Base-by-base conservation (phyloP, 2,329 filamentous ascomycete genomes). In the Botryosphaeria dothidea region DNA sequence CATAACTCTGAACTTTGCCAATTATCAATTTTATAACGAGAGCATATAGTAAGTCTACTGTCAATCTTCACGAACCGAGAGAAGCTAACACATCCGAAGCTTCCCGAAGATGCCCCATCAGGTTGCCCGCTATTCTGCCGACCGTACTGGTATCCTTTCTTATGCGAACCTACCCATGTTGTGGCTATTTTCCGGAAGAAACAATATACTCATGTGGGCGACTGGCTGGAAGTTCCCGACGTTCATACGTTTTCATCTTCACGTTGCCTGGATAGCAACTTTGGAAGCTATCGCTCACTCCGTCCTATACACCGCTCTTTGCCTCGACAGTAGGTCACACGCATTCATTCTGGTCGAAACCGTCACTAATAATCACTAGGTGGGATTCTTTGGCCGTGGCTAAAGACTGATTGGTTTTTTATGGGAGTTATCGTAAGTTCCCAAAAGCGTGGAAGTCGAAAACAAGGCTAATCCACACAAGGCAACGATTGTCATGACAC, bases 181-280 rank as follows among this genome's bases (percentile, higher is more conserved):
- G 0, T 90, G 88, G 87, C 73, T 91, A 0, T 91, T 91, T 68
- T 86, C 85, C 0, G 85, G 86, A 71, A 81, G 89, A 9, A 92
- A 91, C 67, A 90, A 91, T 61, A 70, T 88, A 0, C 80, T 90
- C 15, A 78, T 90, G 65, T 89, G 86, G 86, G 71, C 87, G 0
- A 91, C 89, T 0, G 88, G 88, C 0, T 91, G 89, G 88, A 86
- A 85, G 8, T 90, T 89, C 72, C 82, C 83, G 1, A 87, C 86
- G 0, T 91, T 87, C 70, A 90, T 86, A 68, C 82, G 86, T 43
- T 90, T 90, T 60, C 89, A 91, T 73, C 85, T 89, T 0, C 88
- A 87, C 81, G 80, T 89, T 3, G 88, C 89, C 0, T 81, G 88
- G 23, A 80, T 90, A 2, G 83, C 87, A 6, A 88, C 88, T 0